A percentile compares a stretch with the other conserved stretches of the same genome.
phyloP scores from a whole-genome alignment of 129 eudicot species.

The Tagetes patula region DNA sequence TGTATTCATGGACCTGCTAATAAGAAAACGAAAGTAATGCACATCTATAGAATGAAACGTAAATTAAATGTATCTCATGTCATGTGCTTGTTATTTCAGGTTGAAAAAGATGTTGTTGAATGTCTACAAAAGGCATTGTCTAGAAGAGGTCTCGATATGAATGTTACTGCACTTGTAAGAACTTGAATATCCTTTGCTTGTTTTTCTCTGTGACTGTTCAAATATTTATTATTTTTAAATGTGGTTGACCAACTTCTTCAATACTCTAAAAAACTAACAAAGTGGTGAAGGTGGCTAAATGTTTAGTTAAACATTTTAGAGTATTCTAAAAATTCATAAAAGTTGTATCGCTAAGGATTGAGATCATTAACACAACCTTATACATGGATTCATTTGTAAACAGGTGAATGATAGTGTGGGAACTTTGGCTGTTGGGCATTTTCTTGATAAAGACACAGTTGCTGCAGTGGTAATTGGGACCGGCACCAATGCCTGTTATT shows the following conservation, averaged over 20 bases:
- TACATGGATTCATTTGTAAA: constrained; percentile 9
- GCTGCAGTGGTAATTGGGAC: constrained; percentile 93
- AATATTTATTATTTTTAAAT: constrained; percentile 4
- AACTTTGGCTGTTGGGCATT: constrained; percentile 86
- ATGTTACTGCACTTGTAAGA: constrained; percentile 83
- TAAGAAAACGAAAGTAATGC: background rate
- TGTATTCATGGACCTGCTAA: constrained; percentile 8
- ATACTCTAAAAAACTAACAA: background rate
- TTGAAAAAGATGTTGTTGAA: constrained; percentile 72
- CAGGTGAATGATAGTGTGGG: constrained; percentile 97
- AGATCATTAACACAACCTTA: background rate
- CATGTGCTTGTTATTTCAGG: constrained; percentile 41
- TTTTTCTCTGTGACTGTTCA: background rate
- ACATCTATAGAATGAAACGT: background rate
- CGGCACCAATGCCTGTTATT: constrained; percentile 94
- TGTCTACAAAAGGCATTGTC: constrained; percentile 67
- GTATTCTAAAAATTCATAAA: background rate
- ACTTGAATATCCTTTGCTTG: constrained; percentile 8
- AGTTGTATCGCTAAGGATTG: background rate
- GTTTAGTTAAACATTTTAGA: background rate
- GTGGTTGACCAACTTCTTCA: background rate
- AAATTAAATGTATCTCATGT: background rate
- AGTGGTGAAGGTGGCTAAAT: background rate
- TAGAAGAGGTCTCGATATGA: constrained; percentile 71
- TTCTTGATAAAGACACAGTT: constrained; percentile 89